Evolutionary conservation across 345 rosid species (phyloP), one percentile per base, ranked within the genome.

Genomic region (Gossypium sturtianum): DNA sequence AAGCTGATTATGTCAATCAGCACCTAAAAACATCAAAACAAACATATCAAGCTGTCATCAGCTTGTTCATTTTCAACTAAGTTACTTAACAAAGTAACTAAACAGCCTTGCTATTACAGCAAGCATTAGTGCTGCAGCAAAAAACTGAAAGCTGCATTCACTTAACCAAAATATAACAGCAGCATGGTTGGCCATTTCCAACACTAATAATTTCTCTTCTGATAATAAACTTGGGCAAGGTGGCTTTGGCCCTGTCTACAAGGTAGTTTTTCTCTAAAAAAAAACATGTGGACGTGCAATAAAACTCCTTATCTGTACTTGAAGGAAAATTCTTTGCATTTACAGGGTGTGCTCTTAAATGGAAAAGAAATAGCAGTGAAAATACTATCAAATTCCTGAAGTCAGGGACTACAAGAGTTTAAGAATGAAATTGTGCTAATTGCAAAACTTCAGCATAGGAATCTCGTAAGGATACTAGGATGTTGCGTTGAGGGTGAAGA

Each of bases 231-330:
- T 90, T 53, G 89, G 96, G 72, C 80, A 87, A 74, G 91, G 91
- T 70, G 96, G 96, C 12, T 90, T 90, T 34, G 96, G 93, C 53
- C 56, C 86, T 0, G 91, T 90, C 47, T 90, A 89, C 53, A 89
- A 86, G 88, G 96, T 87, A 80, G 25, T 17, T 7, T 52, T 4
- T 20, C 64, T 52, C 3, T 5, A 57, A 27, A 22, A 22, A 25
- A 4, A 1, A 10, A 2, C 17, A 23, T 22, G 38, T 58, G 34
- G 9, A 23, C 56, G 8, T 22, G 54, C 38, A 20, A 22, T 45
- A 9, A 12, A 25, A 66, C 38, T 13, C 38, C 29, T 66, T 11
- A 4, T 43, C 1, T 6, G 3, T 58, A 11, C 38, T 58, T 58
- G 17, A 58, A 58, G 12, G 7, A 34, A 3, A 58, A 58, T 1